Percentiles rank a stretch among this genome's conserved stretches.
These are phyloP conservation scores for Pouteria glomerata DNA, from an alignment of 148 eudicot genomes.

Conservation along the genomic window DNA sequence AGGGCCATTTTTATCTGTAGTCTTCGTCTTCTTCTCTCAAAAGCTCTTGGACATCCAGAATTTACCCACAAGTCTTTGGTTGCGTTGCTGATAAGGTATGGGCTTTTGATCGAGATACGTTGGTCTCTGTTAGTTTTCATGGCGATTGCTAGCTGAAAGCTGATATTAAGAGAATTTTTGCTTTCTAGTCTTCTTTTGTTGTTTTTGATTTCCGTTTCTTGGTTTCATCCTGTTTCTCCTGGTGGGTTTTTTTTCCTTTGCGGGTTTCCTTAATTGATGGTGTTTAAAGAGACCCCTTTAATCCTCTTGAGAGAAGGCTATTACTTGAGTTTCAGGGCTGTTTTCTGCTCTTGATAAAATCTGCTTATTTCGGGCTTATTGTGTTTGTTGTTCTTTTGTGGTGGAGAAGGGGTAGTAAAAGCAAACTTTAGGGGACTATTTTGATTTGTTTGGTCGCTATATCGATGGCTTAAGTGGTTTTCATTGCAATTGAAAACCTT, in stretches of 20 bases:
- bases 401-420: too few relatives aligned
- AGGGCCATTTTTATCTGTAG: background rate
- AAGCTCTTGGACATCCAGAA: background rate
- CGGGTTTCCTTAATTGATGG: background rate
- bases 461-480: too few relatives aligned
- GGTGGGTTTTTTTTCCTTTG: background rate
- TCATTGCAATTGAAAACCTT: too few relatives aligned
- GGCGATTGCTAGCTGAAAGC: too few relatives aligned
- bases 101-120: background rate
- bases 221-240: background rate
- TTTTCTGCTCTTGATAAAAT: conserved; percentile 1
- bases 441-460: too few relatives aligned
- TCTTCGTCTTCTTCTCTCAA: background rate
- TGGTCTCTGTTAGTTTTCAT: background rate
- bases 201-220: background rate
- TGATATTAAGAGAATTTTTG: too few relatives aligned
- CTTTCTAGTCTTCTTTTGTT: too few relatives aligned
- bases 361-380: too few relatives aligned
- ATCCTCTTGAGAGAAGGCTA: conserved; percentile 1
- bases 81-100: background rate
- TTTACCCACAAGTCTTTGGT: background rate
- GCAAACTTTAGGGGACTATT: too few relatives aligned
- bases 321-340: background rate
- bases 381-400: too few relatives aligned
- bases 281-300: background rate